Conservation (phyloP, 225 moss, liverwort and hornwort species). For the Lunularia cruciata region DNA sequence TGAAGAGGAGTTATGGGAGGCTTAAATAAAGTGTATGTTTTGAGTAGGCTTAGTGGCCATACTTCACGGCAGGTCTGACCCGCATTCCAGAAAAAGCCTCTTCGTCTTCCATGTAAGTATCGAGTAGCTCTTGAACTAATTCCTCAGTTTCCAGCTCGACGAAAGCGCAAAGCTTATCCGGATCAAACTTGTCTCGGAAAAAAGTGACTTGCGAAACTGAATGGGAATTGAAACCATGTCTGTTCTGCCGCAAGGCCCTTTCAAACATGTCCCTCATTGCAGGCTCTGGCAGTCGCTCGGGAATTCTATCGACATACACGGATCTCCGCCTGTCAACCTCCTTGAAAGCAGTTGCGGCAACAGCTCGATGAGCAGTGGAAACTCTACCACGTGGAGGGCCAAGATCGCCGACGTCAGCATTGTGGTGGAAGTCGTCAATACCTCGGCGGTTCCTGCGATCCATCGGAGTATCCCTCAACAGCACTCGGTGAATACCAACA, state of each 20-base stretch:
- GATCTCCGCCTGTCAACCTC: constrained; percentile 54
- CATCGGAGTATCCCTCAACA: constrained; percentile 19
- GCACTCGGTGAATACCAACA: constrained; percentile 19
- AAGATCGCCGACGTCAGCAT: constrained; percentile 24
- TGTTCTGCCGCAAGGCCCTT: constrained; percentile 35
- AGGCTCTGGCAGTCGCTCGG: constrained; percentile 44
- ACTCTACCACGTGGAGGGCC: constrained; percentile 22
- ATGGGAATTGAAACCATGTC: constrained; percentile 27
- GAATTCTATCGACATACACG: constrained; percentile 49
- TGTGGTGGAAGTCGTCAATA: constrained; percentile 36
- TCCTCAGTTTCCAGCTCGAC: constrained; percentile 48
- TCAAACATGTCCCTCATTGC: constrained; percentile 45
- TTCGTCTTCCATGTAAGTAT: constrained; percentile 42
- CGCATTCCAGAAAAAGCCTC: constrained; percentile 42
- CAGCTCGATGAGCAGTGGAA: constrained; percentile 39
- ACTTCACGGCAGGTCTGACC: constrained; percentile 48
- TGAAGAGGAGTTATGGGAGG: no score
- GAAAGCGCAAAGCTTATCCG: constrained; percentile 49
- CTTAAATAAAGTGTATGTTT: no score
- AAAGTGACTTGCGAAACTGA: constrained; percentile 47
- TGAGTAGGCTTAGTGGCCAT: constrained; percentile 14
- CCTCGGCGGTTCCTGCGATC: constrained; percentile 30
- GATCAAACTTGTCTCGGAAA: constrained; percentile 52
- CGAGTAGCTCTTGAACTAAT: constrained; percentile 41
- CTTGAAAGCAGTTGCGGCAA: constrained; percentile 47